phyloP scores from a whole-genome alignment of 495 filamentous ascomycete species.

The Podospora australis region DNA sequence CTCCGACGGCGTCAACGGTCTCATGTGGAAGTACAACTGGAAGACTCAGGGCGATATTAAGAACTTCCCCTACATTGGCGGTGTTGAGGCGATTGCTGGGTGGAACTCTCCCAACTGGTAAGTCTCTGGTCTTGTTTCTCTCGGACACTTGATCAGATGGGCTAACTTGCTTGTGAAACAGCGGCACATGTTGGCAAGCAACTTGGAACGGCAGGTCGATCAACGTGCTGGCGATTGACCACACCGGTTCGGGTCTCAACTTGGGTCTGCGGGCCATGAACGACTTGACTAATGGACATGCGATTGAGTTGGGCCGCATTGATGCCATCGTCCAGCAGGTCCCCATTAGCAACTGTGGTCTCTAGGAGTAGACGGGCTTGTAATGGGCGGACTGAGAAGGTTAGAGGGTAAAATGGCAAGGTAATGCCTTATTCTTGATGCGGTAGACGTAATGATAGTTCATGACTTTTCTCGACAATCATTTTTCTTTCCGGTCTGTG shows the following conservation, averaged over 20 bases:
- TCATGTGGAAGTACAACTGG: conserved; percentile 47
- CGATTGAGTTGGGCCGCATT: conserved; percentile 49
- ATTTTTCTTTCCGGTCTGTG: conserved; percentile 1
- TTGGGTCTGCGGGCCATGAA: conserved; percentile 61
- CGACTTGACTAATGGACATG: conserved; percentile 53
- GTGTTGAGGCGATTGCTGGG: conserved; percentile 49
- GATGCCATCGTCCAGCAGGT: conserved; percentile 45
- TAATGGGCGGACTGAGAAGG: background rate
- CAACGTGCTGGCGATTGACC: conserved; percentile 63
- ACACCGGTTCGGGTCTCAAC: conserved; percentile 54
- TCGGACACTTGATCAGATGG: no score
- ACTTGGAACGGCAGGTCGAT: conserved; percentile 54
- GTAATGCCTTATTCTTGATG: background rate
- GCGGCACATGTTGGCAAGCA: conserved; percentile 65
- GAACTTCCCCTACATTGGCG: conserved; percentile 57
- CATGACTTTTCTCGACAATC: conserved; percentile 2
- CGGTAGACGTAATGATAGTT: conserved; percentile 11
- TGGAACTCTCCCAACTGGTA: conserved; percentile 55
- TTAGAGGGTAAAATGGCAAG: background rate
- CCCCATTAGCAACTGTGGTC: conserved; percentile 24
- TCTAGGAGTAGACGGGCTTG: conserved; percentile 1
- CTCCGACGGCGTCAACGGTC: conserved; percentile 54
- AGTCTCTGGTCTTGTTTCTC: no score
- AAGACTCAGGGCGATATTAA: conserved; percentile 43
- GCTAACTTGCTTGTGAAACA: no score